Evolutionary conservation across 2,329 filamentous ascomycete genomes (phyloP), one percentile per base, ranked within the genome.

Genomic region (Monosporascus sp.): DNA sequence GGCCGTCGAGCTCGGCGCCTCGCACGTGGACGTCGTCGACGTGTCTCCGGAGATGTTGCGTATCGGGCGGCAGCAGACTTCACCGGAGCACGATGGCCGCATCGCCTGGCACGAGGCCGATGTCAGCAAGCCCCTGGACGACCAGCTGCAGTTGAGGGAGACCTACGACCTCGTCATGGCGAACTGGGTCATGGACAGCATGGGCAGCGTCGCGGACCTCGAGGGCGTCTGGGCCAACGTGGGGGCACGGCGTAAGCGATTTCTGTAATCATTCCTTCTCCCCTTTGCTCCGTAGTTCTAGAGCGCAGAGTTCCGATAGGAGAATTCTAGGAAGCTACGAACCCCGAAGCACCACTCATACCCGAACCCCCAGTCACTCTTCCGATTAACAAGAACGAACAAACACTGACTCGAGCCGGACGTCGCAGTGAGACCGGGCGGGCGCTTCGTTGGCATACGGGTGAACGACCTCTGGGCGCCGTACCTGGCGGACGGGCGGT

Each of bases 91-190:
- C 15, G 50, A 50, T 18, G 54, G 52, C 24, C 48, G 47, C 48
- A 56, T 66, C 22, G 56, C 59, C 22, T 69, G 59, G 59, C 59
- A 63, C 50, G 56, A 60, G 20, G 65, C 54, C 3, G 66, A 68
- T 49, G 57, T 57, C 5, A 51, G 61, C n/a, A 46, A 62, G 51
- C 58, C 66, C 9, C 51, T 69, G 15, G 46, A 49, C 3, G 57
- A 63, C 24, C 54, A 63, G 18, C 48, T 51, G 7, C 52, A 35
- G 31, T 55, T 3, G 54, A 31, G 5, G 48, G 37, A 8, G 31
- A 35, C 31, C 9, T 70, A 70, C 54, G 68, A 70, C 50, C 50
- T 69, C 20, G 64, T 68, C 45, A 68, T 69, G 65, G 67, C 60
- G 4, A 68, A 69, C 53, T 70, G 67, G 67, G 49, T 67, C 25